Base-by-base conservation (phyloP, 163 green algal genomes). In the Coccomyxa subellipsoidea region DNA sequence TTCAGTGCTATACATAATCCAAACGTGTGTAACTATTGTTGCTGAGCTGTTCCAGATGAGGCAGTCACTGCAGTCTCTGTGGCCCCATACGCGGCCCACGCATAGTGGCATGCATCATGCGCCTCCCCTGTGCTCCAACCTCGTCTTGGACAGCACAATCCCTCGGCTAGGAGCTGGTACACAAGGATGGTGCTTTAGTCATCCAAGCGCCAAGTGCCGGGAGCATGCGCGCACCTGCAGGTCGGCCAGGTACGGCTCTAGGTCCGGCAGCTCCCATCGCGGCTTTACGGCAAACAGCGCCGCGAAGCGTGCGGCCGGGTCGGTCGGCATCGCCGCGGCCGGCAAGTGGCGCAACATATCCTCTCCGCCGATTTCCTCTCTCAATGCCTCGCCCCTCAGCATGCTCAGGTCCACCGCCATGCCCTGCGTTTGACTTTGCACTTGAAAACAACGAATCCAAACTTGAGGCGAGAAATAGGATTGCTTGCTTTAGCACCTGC, bases 161-260 rank as follows among this genome's bases (percentile, higher is more conserved):
- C n/a, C n/a, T n/a, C n/a, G n/a, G n/a, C n/a, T n/a, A n/a, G n/a
- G n/a, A n/a, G n/a, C n/a, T n/a, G n/a, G n/a, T n/a, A 73, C 66
- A 73, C 31, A 4, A 4, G 8, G 1, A 8, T 34, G 66, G 66
- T n/a, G 7, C 32, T 18, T 73, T 8, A 73, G 10, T 18, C 32
- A 18, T 73, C 27, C 8, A 1, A 36, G n/a, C 21, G 7, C 1
- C 6, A 73, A n/a, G 66, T 32, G 27, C 27, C n/a, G 18, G n/a
- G n/a, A n/a, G n/a, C n/a, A n/a, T n/a, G n/a, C 10, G 66, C 66
- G 27, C 76, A 90, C 86, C 86, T 86, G 73, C 12, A 93, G 27
- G 10, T 80, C 85, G 35, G 54, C 76, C n/a, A 96, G 38, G 84
- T 93, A 95, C 15, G 92, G 90, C 37, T 89, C 84, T 37, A 95